phyloP scores from a whole-genome alignment of 495 filamentous ascomycete species.

The Clohesyomyces aquaticus region DNA sequence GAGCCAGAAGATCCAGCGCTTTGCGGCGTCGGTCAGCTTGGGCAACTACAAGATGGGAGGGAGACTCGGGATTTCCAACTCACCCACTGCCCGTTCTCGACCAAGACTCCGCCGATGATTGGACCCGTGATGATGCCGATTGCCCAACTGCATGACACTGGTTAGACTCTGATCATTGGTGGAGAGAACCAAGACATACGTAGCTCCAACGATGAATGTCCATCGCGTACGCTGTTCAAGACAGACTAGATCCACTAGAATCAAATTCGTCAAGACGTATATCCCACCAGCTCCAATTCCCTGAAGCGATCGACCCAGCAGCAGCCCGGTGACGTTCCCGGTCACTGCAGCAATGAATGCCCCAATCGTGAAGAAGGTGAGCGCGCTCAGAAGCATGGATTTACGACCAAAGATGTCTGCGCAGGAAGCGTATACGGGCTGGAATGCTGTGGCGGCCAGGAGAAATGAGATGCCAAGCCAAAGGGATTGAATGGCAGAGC shows the following conservation, averaged over 20 bases:
- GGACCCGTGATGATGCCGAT: slow-evolving; percentile 68
- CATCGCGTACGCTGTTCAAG: slow-evolving; percentile 52
- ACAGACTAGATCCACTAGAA: slow-evolving; percentile 66
- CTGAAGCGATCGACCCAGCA: slow-evolving; percentile 68
- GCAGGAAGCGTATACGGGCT: slow-evolving; percentile 45
- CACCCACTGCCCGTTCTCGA: slow-evolving; percentile 36
- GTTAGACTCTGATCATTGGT: neutral
- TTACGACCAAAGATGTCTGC: slow-evolving; percentile 55
- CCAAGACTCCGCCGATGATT: slow-evolving; percentile 53
- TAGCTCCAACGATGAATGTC: slow-evolving; percentile 47
- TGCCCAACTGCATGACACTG: slow-evolving; percentile 46
- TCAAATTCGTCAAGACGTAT: slow-evolving; percentile 62
- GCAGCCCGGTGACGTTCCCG: slow-evolving; percentile 60
- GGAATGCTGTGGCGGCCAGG: slow-evolving; percentile 49
- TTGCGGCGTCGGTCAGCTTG: neutral
- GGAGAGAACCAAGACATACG: slow-evolving; percentile 18
- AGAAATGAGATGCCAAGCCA: slow-evolving; percentile 60
- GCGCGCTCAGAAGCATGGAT: slow-evolving; percentile 54
- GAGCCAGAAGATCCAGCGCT: slow-evolving; percentile 57
- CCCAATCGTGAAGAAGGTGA: slow-evolving; percentile 60
- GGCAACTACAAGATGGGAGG: neutral
- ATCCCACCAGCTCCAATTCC: slow-evolving; percentile 75
- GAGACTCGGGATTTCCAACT: neutral
- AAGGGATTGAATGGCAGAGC: slow-evolving; percentile 60
- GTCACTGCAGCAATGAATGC: slow-evolving; percentile 63